Evolutionary conservation across 805 yeast genomes (phyloP), one percentile per base, ranked within the genome.

Genomic region (Wickerhamomyces chambardii): DNA sequence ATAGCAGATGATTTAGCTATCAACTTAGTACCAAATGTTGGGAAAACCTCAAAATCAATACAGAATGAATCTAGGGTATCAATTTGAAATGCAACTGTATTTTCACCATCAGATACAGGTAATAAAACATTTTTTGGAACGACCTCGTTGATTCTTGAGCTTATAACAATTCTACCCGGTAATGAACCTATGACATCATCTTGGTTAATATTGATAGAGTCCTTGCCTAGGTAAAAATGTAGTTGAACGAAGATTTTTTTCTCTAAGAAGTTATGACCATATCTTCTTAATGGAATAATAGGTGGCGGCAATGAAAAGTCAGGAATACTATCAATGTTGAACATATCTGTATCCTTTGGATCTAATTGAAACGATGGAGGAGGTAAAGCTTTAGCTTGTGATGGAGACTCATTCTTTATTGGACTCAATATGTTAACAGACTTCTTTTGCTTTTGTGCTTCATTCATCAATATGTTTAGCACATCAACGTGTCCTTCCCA

Each of bases 231-330:
- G 45, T 77, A 75, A 47, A 87, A 79, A 3, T 73, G 69, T 30
- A 92, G 61, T 52, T 89, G 95, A 22, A 92, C 69, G 42, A 87
- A 76, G 5, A 85, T 85, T 55, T 85, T 86, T 53, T 84, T 84
- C 52, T 92, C 97, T 50, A 92, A 61, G 63, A 87, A 92, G 55
- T 86, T 92, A 58, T 92, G 98, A 14, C 98, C 98, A 53, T 92
- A 92, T 48, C 95, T 75, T 48, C 96, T 70, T 36, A 92, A 63
- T 1, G 98, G 98, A 34, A 92, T 76, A 36, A 92, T 85, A 4
- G 98, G 98, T 1, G 98, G 98, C 1, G 98, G 98, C 38, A 92
- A 66, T 17, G 87, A 75, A 33, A 92, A 69, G 48, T 86, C 95
- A 0, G 98, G 97, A 36, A 92, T 90, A 15, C 77, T 69, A 45